Evolutionary conservation across 2,329 filamentous ascomycete genomes (phyloP), one percentile per base, ranked within the genome.

Genomic region (Pseudocercospora macadamiae): DNA sequence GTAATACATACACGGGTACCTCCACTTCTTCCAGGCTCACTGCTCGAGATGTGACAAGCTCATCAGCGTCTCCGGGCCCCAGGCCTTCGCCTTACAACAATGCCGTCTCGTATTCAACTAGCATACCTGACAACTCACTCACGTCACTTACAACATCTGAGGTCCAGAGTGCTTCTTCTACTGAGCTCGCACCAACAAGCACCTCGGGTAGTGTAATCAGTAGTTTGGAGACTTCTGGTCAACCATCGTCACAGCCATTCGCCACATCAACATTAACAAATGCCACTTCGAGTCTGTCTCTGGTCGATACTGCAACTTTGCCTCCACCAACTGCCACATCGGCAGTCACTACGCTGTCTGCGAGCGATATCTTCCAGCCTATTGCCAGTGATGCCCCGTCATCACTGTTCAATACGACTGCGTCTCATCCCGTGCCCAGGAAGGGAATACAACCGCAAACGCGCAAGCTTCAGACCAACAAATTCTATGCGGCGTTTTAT

Each of bases 401-500:
- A 2, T 65, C 73, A 0, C 76, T 79, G 49, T 71, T 80, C 10
- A 68, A 73, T 0, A 71, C 73, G 19, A 67, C 71, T 9, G 57
- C 64, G 4, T 71, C 76, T 42, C 78, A 80, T 58, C 78, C 79
- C 8, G 75, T 77, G 0, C 67, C 74, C 8, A 67, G 69, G 6
- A 70, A 65, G 18, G 75, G 75, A 4, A 75, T 78, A 30, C 73
- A 76, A 53, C 66, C 70, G 32, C 74, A 77, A 47, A 57, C 66
- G 6, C 69, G 70, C 14, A 73, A 87, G 3, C 76, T 90, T 45
- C 79, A 85, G 51, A 93, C 90, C 21, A 93, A 93, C 79, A 93
- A 90, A 54, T 82, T 82, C 66, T 82, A 81, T 57, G 75, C 87
- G 66, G 95, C 95, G 68, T 86, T 95, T 63, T 91, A 91, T 72